Base-by-base conservation (phyloP, 1,139 yeast genomes). In the Suhomyces coccinellae region DNA sequence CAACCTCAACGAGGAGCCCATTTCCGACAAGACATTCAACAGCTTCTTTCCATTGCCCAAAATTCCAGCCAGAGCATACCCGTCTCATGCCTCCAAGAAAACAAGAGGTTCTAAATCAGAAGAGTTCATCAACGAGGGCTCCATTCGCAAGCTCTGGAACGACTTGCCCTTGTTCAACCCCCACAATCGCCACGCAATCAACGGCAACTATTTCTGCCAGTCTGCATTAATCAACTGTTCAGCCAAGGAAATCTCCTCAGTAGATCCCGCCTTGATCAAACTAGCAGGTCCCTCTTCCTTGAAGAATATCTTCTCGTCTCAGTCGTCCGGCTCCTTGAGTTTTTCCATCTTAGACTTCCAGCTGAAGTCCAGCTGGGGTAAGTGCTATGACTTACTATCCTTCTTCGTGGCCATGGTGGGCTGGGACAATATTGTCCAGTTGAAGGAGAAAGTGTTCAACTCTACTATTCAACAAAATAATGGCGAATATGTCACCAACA, bases 351-450 rank as follows among this genome's bases (percentile, higher is more conserved):
- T 69, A 17, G 74, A 71, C 44, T 72, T 71, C 49, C 58, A 60
- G 35, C 56, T 58, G 38, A 64, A 58, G 31, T 69, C 75, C 0
- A 69, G 75, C 2, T 73, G 77, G 77, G 78, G 78, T 6, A 61
- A 74, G 44, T 58, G 70, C 36, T 73, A 71, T 51, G 75, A 72
- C 46, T 53, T 73, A 32, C 49, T 73, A 38, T 64, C 76, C 3
- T 59, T 68, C 27, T 58, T 73, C 34, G 63, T 69, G 1, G 75
- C 77, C 1, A 46, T 62, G 15, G 59, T 65, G 27, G 78, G 78
- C 2, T 73, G 79, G 79, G 76, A 73, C 44, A 53, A 56, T 36
- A 44, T 64, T 35, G 66, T 68, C 27, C 41, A 49, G 3, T 37
- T 67, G 33, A 65, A 65, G 45, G 61, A 59, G 40, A 36, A 49